Evolutionary conservation across 805 yeast genomes (phyloP).

Genomic region (Yarrowia yakushimensis): DNA sequence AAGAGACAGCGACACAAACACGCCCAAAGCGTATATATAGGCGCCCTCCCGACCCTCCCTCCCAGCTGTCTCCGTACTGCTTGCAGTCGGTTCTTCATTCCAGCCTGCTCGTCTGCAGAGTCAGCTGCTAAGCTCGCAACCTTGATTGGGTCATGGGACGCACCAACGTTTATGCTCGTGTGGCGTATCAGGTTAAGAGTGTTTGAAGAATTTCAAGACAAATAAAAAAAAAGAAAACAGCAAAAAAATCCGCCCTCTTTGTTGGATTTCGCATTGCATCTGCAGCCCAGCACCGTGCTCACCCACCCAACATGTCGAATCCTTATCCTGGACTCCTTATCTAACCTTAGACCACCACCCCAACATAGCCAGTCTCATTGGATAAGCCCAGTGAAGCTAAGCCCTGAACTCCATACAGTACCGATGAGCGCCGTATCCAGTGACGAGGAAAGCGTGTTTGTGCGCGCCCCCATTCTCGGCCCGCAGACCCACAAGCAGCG

Average conservation of each 20-base stretch:
- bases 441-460: conserved; percentile 23
- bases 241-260: no score
- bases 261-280: no score
- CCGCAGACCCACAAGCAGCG: conserved; percentile 19
- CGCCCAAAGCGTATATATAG: no score
- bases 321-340: not conserved
- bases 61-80: no score
- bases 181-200: not conserved
- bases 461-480: conserved; percentile 14
- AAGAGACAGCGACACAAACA: no score
- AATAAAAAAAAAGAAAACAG: no score
- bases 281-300: no score
- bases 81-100: no score
- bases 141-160: not conserved
- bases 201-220: no score
- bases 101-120: not conserved
- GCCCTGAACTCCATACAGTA: not conserved
- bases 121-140: not conserved
- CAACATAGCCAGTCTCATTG: conserved; percentile 6
- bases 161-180: not conserved
- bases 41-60: no score
- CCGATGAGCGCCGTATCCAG: conserved; percentile 23
- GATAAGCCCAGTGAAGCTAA: not conserved
- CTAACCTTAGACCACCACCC: conserved; percentile 19
- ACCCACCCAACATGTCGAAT: no score